phyloP scores from a whole-genome alignment of 2,329 filamentous ascomycete genomes.

The Aspergillus candidus region DNA sequence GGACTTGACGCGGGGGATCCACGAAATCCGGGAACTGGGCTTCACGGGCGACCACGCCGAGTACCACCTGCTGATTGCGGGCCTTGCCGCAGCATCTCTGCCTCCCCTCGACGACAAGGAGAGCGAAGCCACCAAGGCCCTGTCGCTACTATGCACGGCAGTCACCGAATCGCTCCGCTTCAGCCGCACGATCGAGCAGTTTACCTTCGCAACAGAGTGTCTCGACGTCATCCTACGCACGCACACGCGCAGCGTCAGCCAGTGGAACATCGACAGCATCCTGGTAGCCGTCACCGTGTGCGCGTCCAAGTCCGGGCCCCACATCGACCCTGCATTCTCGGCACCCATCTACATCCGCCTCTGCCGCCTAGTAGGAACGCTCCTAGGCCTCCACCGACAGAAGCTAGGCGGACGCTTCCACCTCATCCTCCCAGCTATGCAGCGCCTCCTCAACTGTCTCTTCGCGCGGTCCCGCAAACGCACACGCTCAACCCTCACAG shows the following conservation, averaged over 20 bases:
- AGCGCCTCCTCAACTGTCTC: constrained; percentile 50
- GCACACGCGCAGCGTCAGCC: constrained; percentile 38
- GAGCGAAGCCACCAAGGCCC: constrained; percentile 26
- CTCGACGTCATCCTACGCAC: constrained; percentile 35
- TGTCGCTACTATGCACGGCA: constrained; percentile 33
- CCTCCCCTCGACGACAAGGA: constrained; percentile 35
- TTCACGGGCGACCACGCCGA: constrained; percentile 23
- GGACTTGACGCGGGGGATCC: constrained; percentile 25
- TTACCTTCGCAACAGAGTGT: constrained; percentile 36
- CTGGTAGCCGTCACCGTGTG: constrained; percentile 33
- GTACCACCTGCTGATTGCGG: constrained; percentile 32
- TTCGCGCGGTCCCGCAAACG: constrained; percentile 44
- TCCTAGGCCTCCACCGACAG: constrained; percentile 53
- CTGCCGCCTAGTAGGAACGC: constrained; percentile 47
- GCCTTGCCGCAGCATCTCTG: constrained; percentile 30
- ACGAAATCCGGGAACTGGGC: constrained; percentile 25
- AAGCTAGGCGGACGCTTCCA: constrained; percentile 57
- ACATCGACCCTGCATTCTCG: constrained; percentile 26
- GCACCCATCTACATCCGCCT: constrained; percentile 48
- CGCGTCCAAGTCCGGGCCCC: constrained; percentile 31
- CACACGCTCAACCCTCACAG: constrained; percentile 21
- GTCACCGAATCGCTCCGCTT: constrained; percentile 26
- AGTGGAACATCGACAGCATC: constrained; percentile 42
- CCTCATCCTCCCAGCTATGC: constrained; percentile 51
- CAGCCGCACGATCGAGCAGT: constrained; percentile 33